Percentiles rank a stretch among this genome's conserved stretches.
phyloP scores from a whole-genome alignment of 2,329 filamentous ascomycete species.

The Diaporthe sp. region DNA sequence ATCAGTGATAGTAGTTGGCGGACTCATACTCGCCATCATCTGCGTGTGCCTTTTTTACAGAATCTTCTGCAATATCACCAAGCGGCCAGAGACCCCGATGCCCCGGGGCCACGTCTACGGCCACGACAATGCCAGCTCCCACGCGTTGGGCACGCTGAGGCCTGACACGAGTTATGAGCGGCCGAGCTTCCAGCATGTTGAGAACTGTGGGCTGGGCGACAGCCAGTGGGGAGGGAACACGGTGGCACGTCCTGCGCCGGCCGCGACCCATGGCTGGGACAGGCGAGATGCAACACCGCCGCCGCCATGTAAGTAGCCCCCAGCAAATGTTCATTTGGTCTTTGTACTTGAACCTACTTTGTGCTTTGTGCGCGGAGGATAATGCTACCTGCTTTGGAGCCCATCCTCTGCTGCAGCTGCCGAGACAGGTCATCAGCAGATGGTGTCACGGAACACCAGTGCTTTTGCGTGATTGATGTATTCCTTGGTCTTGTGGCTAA shows the following conservation, averaged over 20 bases:
- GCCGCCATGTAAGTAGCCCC: background rate
- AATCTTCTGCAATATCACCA: no score
- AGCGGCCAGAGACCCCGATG: no score
- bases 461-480: background rate
- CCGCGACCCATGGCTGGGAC: background rate
- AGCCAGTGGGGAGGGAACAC: no score
- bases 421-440: background rate
- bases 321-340: no score
- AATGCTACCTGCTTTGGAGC: background rate
- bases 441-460: background rate
- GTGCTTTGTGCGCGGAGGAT: no score
- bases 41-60: background rate
- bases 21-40: background rate
- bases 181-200: background rate
- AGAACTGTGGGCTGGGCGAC: background rate
- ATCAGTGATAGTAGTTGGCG: background rate
- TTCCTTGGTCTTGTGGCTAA: background rate
- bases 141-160: background rate
- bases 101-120: background rate
- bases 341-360: no score
- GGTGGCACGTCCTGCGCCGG: background rate
- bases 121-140: background rate
- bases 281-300: background rate
- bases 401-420: background rate
- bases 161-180: background rate